A percentile compares a stretch with the other conserved stretches of the same genome.
Evolutionary conservation across 495 filamentous ascomycete genomes (phyloP).

Genomic region (Penicillium antarcticum): DNA sequence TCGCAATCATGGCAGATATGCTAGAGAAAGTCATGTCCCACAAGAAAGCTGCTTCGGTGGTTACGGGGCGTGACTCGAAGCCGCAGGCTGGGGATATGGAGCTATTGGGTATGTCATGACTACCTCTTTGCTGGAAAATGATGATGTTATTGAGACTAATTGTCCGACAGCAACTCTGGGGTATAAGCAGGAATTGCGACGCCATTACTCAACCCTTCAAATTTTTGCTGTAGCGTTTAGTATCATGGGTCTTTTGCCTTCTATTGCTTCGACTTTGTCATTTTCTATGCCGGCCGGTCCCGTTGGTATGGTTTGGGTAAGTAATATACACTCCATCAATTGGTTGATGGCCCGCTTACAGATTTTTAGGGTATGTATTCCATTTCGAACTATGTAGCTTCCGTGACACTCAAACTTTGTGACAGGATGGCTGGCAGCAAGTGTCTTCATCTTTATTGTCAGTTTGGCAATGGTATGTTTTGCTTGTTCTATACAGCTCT

Average conservation of each 20-base stretch:
- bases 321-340: slow-evolving; percentile 18
- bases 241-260: slow-evolving; percentile 72
- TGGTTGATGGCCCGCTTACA: slow-evolving; percentile 10
- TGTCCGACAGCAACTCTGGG: slow-evolving; percentile 41
- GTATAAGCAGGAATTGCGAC: slow-evolving; percentile 67
- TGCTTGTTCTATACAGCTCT: not conserved
- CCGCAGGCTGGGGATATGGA: slow-evolving; percentile 25
- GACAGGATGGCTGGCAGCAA: slow-evolving; percentile 60
- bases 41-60: slow-evolving; percentile 8
- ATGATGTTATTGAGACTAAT: slow-evolving; percentile 5
- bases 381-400: not conserved
- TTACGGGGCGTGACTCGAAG: slow-evolving; percentile 2
- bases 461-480: slow-evolving; percentile 58
- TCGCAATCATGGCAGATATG: slow-evolving; percentile 4
- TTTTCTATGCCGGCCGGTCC: slow-evolving; percentile 68
- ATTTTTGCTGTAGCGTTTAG: slow-evolving; percentile 70
- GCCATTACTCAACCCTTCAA: slow-evolving; percentile 64
- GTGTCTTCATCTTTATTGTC: slow-evolving; percentile 61
- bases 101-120: slow-evolving; percentile 25
- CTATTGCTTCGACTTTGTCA: slow-evolving; percentile 61
- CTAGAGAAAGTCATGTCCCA: slow-evolving; percentile 9
- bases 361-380: slow-evolving; percentile 20
- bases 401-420: slow-evolving; percentile 1
- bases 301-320: slow-evolving; percentile 73
- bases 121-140: not conserved